These are phyloP conservation scores for Lomentospora prolificans DNA, from an alignment of 2,329 filamentous ascomycete genomes.

Conservation along the genomic window DNA sequence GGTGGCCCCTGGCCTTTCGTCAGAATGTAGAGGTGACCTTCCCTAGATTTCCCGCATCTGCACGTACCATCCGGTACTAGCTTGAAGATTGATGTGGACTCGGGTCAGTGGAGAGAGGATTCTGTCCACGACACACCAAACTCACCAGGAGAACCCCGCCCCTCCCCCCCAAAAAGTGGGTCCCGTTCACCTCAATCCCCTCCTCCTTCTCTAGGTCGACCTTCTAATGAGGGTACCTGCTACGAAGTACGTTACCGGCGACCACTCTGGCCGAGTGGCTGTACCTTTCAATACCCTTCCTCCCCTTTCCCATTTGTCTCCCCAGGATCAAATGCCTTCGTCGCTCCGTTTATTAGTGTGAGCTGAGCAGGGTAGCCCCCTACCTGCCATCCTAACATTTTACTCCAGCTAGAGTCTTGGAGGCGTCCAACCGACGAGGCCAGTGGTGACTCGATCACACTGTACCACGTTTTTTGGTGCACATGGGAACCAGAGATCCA, in stretches of 20 bases:
- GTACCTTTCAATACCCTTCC: neutral
- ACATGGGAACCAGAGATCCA: slow-evolving; percentile 1
- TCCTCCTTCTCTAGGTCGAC: neutral
- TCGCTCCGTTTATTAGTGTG: neutral
- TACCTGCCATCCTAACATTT: neutral
- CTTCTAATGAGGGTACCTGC: neutral
- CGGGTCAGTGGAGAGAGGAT: neutral
- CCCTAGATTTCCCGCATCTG: slow-evolving; percentile 2
- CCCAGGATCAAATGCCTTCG: neutral
- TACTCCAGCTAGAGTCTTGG: neutral
- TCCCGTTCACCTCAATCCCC: neutral
- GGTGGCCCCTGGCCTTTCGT: too few relatives aligned
- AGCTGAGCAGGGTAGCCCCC: neutral
- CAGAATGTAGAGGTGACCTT: neutral
- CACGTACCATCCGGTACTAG: neutral
- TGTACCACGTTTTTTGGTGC: slow-evolving; percentile 4
- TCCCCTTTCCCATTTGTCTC: neutral
- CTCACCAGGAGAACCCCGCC: neutral
- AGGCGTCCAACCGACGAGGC: neutral
- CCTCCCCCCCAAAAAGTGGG: neutral
- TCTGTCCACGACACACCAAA: neutral
- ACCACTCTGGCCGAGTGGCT: too few relatives aligned
- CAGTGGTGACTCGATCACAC: neutral
- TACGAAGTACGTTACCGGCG: too few relatives aligned
- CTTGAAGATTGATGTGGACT: neutral